Conservation (phyloP, 1,139 yeast genomes). For the Insectozyma bohioensis region DNA sequence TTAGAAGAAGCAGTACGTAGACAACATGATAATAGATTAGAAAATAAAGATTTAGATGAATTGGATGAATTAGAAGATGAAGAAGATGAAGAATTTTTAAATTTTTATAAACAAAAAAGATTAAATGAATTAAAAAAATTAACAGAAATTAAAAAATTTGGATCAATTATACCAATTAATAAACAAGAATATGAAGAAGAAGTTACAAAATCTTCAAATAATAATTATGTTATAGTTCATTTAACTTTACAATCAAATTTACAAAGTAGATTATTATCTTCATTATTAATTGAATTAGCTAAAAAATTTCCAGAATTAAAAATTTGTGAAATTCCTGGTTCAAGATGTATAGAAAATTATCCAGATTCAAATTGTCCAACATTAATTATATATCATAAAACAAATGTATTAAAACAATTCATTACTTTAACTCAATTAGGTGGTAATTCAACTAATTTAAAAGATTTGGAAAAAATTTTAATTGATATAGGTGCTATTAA, state of each 20-base stretch:
- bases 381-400: slow-evolving; percentile 71
- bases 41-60: slow-evolving; percentile 73
- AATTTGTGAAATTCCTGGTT: slow-evolving; percentile 86
- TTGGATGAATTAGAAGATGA: slow-evolving; percentile 79
- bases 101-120: slow-evolving; percentile 72
- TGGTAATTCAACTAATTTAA: slow-evolving; percentile 69
- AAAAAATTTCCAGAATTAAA: slow-evolving; percentile 73
- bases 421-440: slow-evolving; percentile 81
- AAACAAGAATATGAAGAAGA: slow-evolving; percentile 87
- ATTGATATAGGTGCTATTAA: slow-evolving; percentile 65
- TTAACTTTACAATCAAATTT: slow-evolving; percentile 66
- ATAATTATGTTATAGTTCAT: slow-evolving; percentile 68
- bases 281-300: slow-evolving; percentile 54
- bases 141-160: slow-evolving; percentile 65
- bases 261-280: slow-evolving; percentile 70
- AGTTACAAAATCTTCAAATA: slow-evolving; percentile 75
- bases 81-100: slow-evolving; percentile 73
- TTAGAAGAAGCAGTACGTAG: slow-evolving; percentile 75
- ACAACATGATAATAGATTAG: slow-evolving; percentile 77
- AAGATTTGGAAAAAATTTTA: slow-evolving; percentile 71
- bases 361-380: slow-evolving; percentile 93
- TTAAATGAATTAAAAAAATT: slow-evolving; percentile 67
- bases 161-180: slow-evolving; percentile 70
- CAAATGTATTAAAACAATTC: slow-evolving; percentile 73
- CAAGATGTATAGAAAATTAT: slow-evolving; percentile 87